Base-by-base conservation (phyloP, 345 rosid genomes). In the Gossypium turneri region DNA sequence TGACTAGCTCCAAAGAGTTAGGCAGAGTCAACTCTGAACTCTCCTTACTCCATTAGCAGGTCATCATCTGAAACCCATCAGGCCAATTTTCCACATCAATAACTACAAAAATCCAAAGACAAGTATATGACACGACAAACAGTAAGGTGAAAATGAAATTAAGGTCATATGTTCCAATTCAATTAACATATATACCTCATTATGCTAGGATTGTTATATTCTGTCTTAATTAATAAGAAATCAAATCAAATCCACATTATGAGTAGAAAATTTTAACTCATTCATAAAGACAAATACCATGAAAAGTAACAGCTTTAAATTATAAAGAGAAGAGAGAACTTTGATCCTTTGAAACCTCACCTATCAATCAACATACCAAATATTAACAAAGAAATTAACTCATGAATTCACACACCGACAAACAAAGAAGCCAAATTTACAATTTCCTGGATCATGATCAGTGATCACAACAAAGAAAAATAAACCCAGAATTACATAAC, bases 361-460 rank as follows among this genome's bases (percentile, higher is more conserved):
- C 15, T 5, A 63, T 25, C 56, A 73, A 73, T 47, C 34, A 20
- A 15, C 41, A 60, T 17, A 24, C 41, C 6, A 62, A 34, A 34
- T 64, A n/a, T 2, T 50, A 27, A 15, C 3, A 15, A 34, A 57
- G 27, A 52, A 67, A 72, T 24, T 9, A 53, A 64, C 45, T 20
- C 65, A 66, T 43, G 47, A 53, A 48, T 8, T 12, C 43, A 74
- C 19, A 61, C 59, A 41, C 65, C 50, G 29, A 22, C 70, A 19
- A 44, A 58, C 8, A 15, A 60, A 74, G 50, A 67, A 50, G 4
- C 61, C 1, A 73, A 72, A 29, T 60, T 27, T 27, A 25, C 9
- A 60, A 60, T 25, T 25, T 60, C 9, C 64, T 13, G n/a, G 79
- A 83, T 81, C 84, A 73, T 47, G 74, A 75, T 75, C 73, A 67